These are phyloP conservation scores for Pythium monospermum DNA, from an alignment of 352 stramenopile genomes.

Conservation along the genomic window DNA sequence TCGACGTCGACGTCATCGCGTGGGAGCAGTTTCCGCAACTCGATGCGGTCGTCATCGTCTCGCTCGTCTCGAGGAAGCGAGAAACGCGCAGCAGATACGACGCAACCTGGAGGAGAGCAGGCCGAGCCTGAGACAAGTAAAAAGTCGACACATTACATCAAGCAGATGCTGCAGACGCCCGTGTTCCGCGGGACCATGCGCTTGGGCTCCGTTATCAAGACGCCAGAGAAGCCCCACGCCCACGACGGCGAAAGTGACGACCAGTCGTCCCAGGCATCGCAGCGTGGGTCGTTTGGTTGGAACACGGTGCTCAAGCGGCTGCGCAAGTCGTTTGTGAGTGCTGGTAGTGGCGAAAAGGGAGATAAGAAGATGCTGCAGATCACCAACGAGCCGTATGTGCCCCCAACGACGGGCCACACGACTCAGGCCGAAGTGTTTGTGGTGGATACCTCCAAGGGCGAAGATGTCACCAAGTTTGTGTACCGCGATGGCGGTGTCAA, in stretches of 20 bases:
- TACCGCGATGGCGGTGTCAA: conserved; percentile 69
- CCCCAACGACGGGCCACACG: conserved; percentile 27
- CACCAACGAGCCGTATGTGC: conserved; percentile 65
- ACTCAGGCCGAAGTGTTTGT: conserved; percentile 67
- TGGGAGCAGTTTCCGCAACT: neutral
- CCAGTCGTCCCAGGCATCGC: conserved; percentile 14
- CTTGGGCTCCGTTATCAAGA: conserved; percentile 67
- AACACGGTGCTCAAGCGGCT: conserved; percentile 79
- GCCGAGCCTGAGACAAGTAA: conserved; percentile 7
- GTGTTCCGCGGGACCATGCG: conserved; percentile 80
- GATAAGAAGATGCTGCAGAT: conserved; percentile 73
- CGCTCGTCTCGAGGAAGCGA: neutral
- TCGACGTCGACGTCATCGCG: neutral
- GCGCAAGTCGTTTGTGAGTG: conserved; percentile 67
- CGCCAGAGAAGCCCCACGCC: conserved; percentile 45
- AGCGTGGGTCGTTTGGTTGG: conserved; percentile 65
- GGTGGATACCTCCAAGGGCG: conserved; percentile 71
- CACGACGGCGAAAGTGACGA: conserved; percentile 27
- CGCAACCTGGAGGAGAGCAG: neutral
- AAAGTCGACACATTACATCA: conserved; percentile 79
- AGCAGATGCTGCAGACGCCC: conserved; percentile 79
- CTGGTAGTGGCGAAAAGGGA: conserved; percentile 42
- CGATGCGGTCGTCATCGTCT: neutral
- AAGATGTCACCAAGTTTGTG: conserved; percentile 80
- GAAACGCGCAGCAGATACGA: neutral